Evolutionary conservation across 345 rosid genomes (phyloP).

Genomic region (Eucalyptus guilfoylei): DNA sequence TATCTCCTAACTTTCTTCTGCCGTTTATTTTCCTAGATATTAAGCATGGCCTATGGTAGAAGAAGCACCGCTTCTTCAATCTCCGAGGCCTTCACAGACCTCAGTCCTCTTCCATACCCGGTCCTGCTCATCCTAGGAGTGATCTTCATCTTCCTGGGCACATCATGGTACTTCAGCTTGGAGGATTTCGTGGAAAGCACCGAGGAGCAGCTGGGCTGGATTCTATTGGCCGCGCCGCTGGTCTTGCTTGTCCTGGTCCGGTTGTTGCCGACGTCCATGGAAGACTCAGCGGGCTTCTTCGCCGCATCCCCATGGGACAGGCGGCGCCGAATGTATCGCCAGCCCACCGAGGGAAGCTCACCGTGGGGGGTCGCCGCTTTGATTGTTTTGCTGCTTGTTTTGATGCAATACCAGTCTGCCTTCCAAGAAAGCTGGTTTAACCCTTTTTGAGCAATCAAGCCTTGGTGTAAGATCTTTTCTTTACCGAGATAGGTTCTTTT

Average conservation of each 20-base stretch:
- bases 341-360: slow-evolving; percentile 63
- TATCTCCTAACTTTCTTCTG: background rate
- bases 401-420: slow-evolving; percentile 57
- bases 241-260: slow-evolving; percentile 39
- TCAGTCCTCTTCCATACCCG: slow-evolving; percentile 76
- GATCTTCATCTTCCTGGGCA: slow-evolving; percentile 33
- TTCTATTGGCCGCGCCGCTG: slow-evolving; percentile 46
- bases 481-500: background rate
- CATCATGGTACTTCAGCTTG: slow-evolving; percentile 48
- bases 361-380: slow-evolving; percentile 95
- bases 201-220: slow-evolving; percentile 40
- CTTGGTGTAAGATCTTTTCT: background rate
- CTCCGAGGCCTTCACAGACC: slow-evolving; percentile 44
- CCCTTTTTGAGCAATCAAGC: background rate
- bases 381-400: slow-evolving; percentile 54
- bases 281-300: slow-evolving; percentile 33
- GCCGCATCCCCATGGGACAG: slow-evolving; percentile 37
- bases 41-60: background rate
- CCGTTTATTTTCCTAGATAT: background rate
- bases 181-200: slow-evolving; percentile 50
- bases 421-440: slow-evolving; percentile 58
- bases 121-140: slow-evolving; percentile 66
- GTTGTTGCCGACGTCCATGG: slow-evolving; percentile 46
- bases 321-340: slow-evolving; percentile 21
- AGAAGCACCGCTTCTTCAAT: slow-evolving; percentile 14